Percentiles rank a stretch among this genome's conserved stretches.
Conservation (phyloP, 2,329 filamentous ascomycete genomes). For the Nemania sp. region DNA sequence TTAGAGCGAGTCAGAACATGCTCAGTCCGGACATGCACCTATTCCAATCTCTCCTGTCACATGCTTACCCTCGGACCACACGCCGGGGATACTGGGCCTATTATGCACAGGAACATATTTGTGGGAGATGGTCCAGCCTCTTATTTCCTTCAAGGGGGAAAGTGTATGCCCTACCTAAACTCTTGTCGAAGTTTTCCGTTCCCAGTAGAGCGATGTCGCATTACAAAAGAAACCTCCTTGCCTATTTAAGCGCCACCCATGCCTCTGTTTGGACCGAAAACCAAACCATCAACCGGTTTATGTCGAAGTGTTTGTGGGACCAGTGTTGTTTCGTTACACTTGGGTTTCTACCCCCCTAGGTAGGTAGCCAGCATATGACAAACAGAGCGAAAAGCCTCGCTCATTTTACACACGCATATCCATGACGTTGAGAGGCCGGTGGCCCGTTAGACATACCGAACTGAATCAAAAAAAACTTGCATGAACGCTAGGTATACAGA, state of each 20-base stretch:
- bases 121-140: not conserved
- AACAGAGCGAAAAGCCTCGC: not conserved
- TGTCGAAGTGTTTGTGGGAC: not conserved
- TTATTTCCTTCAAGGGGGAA: not conserved
- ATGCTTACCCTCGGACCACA: not conserved
- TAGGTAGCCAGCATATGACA: not conserved
- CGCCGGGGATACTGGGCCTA: not conserved
- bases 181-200: not conserved
- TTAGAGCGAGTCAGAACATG: not conserved
- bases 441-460: not conserved
- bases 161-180: not conserved
- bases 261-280: not conserved
- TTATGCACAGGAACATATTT: not conserved
- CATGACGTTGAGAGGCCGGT: not conserved
- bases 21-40: not conserved
- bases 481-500: not conserved
- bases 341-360: not conserved
- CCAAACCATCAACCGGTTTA: not conserved
- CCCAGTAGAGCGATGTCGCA: not conserved
- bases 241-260: not conserved
- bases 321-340: not conserved
- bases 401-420: not conserved
- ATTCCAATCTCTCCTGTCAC: not conserved
- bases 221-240: not conserved
- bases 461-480: not conserved